Conservation (phyloP, 495 filamentous ascomycete species). For the Letharia lupina region DNA sequence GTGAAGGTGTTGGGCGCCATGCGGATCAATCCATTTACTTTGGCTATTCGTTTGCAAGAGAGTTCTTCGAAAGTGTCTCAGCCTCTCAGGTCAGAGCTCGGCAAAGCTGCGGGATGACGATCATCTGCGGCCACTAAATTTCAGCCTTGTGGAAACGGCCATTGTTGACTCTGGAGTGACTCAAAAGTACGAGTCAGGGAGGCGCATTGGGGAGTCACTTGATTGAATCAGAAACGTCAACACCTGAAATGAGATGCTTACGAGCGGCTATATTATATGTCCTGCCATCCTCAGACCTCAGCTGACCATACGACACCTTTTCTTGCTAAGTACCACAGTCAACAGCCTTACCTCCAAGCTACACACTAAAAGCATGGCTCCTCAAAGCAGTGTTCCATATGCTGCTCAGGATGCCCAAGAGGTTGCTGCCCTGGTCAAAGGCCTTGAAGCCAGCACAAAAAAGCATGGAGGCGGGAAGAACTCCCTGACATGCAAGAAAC, state of each 20-base stretch:
- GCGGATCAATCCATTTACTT: conserved; percentile 28
- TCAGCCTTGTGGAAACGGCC: not conserved
- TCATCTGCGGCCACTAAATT: not conserved
- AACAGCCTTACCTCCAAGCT: not conserved
- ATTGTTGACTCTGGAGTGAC: conserved; percentile 6
- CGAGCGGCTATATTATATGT: not conserved
- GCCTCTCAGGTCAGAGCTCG: not conserved
- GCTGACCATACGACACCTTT: not conserved
- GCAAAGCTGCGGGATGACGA: conserved; percentile 14
- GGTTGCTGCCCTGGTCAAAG: conserved; percentile 48
- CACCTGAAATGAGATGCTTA: not conserved
- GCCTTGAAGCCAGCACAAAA: conserved; percentile 46
- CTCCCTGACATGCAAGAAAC: conserved; percentile 62
- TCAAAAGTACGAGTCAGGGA: not conserved
- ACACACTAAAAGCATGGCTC: conserved; percentile 9
- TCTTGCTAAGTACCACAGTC: conserved; percentile 6
- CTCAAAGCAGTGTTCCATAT: conserved; percentile 39
- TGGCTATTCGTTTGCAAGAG: not conserved
- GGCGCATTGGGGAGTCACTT: conserved; percentile 1
- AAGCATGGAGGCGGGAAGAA: conserved; percentile 40
- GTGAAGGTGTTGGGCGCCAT: conserved; percentile 62
- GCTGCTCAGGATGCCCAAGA: conserved; percentile 55
- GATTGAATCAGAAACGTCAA: not conserved
- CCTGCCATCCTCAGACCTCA: not conserved
- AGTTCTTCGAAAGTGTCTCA: not conserved